Evolutionary conservation across 129 eudicot genomes (phyloP).

Genomic region (Heracleum sosnowskyi): DNA sequence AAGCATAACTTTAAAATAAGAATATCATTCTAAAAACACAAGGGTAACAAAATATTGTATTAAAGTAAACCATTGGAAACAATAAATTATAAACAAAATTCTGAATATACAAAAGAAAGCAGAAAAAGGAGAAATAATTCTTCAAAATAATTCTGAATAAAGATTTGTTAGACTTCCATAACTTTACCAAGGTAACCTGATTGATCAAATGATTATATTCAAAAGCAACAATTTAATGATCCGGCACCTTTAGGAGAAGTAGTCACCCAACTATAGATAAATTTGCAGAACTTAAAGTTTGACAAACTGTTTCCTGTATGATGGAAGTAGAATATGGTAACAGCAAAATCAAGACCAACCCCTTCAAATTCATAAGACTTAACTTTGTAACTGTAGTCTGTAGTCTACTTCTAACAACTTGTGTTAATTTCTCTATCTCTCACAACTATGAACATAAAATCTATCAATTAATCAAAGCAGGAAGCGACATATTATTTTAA

Average conservation of each 20-base stretch:
- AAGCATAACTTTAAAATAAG: too few relatives aligned
- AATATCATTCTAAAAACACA: too few relatives aligned
- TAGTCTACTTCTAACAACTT: constrained; percentile 7
- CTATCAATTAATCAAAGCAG: constrained; percentile 14
- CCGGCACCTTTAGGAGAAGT: background rate
- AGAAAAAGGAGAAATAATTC: too few relatives aligned
- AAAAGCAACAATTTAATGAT: constrained; percentile 4
- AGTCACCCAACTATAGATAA: too few relatives aligned
- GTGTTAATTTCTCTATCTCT: background rate
- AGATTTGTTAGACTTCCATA: constrained; percentile 50
- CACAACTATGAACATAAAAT: constrained; percentile 19
- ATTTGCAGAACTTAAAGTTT: background rate
- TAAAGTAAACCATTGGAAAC: too few relatives aligned
- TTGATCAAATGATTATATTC: background rate
- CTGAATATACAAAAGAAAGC: too few relatives aligned
- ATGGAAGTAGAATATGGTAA: constrained; percentile 15
- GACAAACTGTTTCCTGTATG: constrained; percentile 15
- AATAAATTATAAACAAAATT: too few relatives aligned
- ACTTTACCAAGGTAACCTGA: constrained; percentile 9
- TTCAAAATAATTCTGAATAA: background rate
- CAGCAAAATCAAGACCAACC: constrained; percentile 8
- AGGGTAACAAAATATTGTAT: too few relatives aligned
- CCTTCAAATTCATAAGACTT: constrained; percentile 9
- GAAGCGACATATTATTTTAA: constrained; percentile 12
- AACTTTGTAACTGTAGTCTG: constrained; percentile 53